These are phyloP conservation scores for Linnemannia zychae DNA, from an alignment of 192 early-diverging fungal genomes.

Conservation along the genomic window DNA sequence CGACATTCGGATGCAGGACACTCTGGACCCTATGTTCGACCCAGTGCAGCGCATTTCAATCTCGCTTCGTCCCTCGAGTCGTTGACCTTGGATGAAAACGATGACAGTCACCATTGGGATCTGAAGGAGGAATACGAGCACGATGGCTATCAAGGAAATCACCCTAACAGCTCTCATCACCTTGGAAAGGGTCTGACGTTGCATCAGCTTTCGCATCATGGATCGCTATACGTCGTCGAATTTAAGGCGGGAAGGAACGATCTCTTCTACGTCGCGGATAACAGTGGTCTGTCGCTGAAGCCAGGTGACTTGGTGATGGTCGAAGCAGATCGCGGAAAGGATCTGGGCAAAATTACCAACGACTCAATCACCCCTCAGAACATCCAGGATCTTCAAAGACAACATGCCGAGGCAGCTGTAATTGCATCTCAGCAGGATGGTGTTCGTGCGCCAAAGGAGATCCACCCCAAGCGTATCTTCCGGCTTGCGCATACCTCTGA, in stretches of 20 bases:
- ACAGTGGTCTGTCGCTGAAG: slow-evolving; percentile 59
- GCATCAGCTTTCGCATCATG: slow-evolving; percentile 59
- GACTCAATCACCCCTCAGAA: slow-evolving; percentile 72
- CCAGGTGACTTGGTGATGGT: slow-evolving; percentile 87
- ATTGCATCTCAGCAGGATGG: slow-evolving; percentile 64
- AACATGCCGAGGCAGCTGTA: slow-evolving; percentile 54
- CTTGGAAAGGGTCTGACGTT: slow-evolving; percentile 64
- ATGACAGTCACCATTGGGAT: slow-evolving; percentile 23
- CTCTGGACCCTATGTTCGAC: slow-evolving; percentile 53
- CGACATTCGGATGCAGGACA: slow-evolving; percentile 66
- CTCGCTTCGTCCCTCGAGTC: slow-evolving; percentile 48
- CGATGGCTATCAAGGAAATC: slow-evolving; percentile 52
- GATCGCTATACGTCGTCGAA: slow-evolving; percentile 84
- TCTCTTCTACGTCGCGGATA: slow-evolving; percentile 80
- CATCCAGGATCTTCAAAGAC: slow-evolving; percentile 62
- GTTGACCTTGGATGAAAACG: slow-evolving; percentile 37
- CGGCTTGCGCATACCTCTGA: slow-evolving; percentile 85
- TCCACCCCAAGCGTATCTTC: slow-evolving; percentile 93
- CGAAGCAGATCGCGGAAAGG: slow-evolving; percentile 92
- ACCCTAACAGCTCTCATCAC: slow-evolving; percentile 39
- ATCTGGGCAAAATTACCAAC: slow-evolving; percentile 89
- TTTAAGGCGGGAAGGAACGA: slow-evolving; percentile 92
- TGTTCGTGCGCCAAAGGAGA: slow-evolving; percentile 74
- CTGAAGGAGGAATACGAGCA: slow-evolving; percentile 43
- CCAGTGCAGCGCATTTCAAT: slow-evolving; percentile 37